Evolutionary conservation across 2,329 filamentous ascomycete genomes (phyloP).

Genomic region (Erysiphe pulchra): DNA sequence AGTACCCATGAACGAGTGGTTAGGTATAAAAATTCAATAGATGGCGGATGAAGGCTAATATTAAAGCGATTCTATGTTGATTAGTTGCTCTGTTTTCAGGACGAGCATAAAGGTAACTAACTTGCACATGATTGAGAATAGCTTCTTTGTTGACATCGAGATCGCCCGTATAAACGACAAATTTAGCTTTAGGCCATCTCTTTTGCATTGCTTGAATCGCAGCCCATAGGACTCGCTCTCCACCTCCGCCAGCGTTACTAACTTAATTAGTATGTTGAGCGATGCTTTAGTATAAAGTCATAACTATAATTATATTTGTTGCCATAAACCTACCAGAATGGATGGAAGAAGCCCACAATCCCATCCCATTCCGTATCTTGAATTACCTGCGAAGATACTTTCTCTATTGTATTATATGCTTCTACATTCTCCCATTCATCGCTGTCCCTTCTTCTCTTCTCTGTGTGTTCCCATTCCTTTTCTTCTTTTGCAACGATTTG

Average conservation of each 20-base stretch:
- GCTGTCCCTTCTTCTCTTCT: not conserved
- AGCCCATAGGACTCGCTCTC: constrained; percentile 88
- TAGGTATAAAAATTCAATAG: constrained; percentile 72
- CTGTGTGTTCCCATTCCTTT: constrained; percentile 16
- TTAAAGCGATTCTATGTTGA: constrained; percentile 52
- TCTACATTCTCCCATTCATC: constrained; percentile 1
- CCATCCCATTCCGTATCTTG: constrained; percentile 1
- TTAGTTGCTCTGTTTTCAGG: constrained; percentile 1
- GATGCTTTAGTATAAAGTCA: not conserved
- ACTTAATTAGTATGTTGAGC: not conserved
- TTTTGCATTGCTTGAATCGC: constrained; percentile 77
- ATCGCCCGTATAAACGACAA: constrained; percentile 86
- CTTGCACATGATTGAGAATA: constrained; percentile 56
- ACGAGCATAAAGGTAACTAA: constrained; percentile 13
- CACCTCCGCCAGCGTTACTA: constrained; percentile 86
- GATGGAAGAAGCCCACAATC: constrained; percentile 72
- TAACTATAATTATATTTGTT: not conserved
- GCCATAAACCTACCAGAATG: constrained; percentile 50
- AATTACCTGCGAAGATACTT: not conserved
- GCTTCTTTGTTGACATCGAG: constrained; percentile 60
- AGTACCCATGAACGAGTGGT: constrained; percentile 70
- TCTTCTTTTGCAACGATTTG: constrained; percentile 19
- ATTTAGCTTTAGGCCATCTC: constrained; percentile 68
- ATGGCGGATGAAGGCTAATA: constrained; percentile 63
- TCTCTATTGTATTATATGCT: not conserved